phyloP scores from a whole-genome alignment of 805 yeast genomes.

The Zygoascus tannicola region DNA sequence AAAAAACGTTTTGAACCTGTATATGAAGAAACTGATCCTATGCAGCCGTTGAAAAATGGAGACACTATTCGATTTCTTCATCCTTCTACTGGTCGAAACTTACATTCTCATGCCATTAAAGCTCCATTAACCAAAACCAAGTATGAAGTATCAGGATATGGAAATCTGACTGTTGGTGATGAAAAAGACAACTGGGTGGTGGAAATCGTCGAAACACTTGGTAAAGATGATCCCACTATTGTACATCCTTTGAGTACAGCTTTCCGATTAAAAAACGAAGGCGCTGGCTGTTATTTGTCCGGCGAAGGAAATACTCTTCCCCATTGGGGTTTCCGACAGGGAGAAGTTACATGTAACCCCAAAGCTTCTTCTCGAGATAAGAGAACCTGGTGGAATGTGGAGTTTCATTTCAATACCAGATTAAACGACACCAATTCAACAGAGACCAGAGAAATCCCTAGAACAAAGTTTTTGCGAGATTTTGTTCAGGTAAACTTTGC shows the following conservation, averaged over 20 bases:
- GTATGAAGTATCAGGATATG: slow-evolving; percentile 85
- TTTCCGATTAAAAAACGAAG: slow-evolving; percentile 62
- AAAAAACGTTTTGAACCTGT: slow-evolving; percentile 17
- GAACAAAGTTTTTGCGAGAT: slow-evolving; percentile 52
- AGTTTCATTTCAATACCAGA: slow-evolving; percentile 49
- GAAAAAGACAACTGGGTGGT: slow-evolving; percentile 82
- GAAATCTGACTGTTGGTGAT: slow-evolving; percentile 64
- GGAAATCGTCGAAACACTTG: slow-evolving; percentile 51
- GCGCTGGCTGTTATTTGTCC: slow-evolving; percentile 73
- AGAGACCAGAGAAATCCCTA: slow-evolving; percentile 34
- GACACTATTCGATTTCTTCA: slow-evolving; percentile 66
- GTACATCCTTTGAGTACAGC: slow-evolving; percentile 66
- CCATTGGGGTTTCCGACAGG: slow-evolving; percentile 96
- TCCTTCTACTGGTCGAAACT: slow-evolving; percentile 55
- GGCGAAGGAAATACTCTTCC: slow-evolving; percentile 79
- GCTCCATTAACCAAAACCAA: slow-evolving; percentile 62
- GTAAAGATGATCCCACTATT: slow-evolving; percentile 28
- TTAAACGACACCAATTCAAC: slow-evolving; percentile 35
- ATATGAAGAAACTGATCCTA: slow-evolving; percentile 25
- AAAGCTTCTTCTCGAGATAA: slow-evolving; percentile 44
- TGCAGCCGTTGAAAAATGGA: slow-evolving; percentile 44
- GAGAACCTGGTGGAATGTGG: slow-evolving; percentile 75
- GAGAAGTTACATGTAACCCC: slow-evolving; percentile 74
- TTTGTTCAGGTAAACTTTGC: slow-evolving; percentile 65
- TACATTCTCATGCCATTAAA: slow-evolving; percentile 73